phyloP scores from a whole-genome alignment of 2,329 filamentous ascomycete species.

The Exophiala sp. region DNA sequence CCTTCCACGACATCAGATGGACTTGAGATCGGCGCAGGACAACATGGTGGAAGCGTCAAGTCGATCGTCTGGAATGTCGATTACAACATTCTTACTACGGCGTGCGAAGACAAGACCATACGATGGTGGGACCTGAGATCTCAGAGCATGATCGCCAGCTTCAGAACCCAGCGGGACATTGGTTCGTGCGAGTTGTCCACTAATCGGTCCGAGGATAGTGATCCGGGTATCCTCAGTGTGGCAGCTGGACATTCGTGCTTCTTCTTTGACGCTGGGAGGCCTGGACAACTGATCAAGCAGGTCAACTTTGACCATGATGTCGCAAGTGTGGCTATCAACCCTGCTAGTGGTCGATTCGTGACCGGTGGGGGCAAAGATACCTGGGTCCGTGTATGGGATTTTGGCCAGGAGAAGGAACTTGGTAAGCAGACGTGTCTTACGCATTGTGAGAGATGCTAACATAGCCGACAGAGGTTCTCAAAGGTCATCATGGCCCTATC shows the following conservation, averaged over 20 bases:
- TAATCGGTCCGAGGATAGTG: conserved; percentile 57
- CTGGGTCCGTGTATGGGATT: conserved; percentile 92
- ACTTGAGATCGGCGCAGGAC: conserved; percentile 74
- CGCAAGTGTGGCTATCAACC: conserved; percentile 82
- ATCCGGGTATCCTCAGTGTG: conserved; percentile 72
- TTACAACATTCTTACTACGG: conserved; percentile 82
- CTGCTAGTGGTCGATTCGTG: conserved; percentile 72
- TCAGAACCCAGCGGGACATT: conserved; percentile 75
- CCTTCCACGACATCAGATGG: conserved; percentile 35
- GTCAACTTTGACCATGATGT: conserved; percentile 76
- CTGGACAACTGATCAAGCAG: conserved; percentile 67
- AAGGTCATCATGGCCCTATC: conserved; percentile 93
- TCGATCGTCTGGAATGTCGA: conserved; percentile 91
- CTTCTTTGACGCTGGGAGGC: conserved; percentile 74
- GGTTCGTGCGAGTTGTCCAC: conserved; percentile 85
- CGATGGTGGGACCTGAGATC: conserved; percentile 90
- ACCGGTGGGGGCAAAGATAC: conserved; percentile 89
- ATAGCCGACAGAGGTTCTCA: conserved; percentile 66
- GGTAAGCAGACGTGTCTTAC: conserved; percentile 43
- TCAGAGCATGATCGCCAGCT: conserved; percentile 67
- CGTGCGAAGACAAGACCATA: conserved; percentile 81
- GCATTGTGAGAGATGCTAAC: conserved; percentile 23
- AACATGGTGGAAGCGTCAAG: conserved; percentile 85
- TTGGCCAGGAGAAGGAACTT: conserved; percentile 74
- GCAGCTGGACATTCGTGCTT: conserved; percentile 92